Conservation (phyloP, 176 grass and related monocot genomes). For the Musa schizocarpa region DNA sequence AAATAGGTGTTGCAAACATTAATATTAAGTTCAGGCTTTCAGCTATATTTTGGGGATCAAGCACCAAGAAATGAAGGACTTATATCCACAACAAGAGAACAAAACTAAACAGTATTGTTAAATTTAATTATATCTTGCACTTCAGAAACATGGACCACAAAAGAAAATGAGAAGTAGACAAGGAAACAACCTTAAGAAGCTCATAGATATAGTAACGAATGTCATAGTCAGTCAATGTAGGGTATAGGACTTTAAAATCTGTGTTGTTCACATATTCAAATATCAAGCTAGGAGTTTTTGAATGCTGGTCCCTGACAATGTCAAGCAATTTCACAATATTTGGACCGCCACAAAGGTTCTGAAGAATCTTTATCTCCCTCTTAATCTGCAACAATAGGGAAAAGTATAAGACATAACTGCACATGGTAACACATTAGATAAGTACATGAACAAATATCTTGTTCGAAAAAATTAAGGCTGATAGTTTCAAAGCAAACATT, state of each 20-base stretch:
- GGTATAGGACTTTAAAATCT: slow-evolving; percentile 93
- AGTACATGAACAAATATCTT: not conserved
- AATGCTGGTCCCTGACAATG: slow-evolving; percentile 93
- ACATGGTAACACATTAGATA: not conserved
- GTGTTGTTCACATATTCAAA: slow-evolving; percentile 99
- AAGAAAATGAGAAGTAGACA: not conserved
- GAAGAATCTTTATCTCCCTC: slow-evolving; percentile 99
- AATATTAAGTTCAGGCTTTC: not conserved
- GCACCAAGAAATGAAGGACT: too few species aligned
- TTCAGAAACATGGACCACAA: not conserved
- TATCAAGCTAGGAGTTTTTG: slow-evolving; percentile 89
- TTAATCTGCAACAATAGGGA: slow-evolving; percentile 64
- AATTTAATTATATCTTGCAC: not conserved
- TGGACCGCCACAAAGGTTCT: slow-evolving; percentile 92
- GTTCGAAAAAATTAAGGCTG: not conserved
- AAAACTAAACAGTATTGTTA: not conserved
- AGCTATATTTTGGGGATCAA: too few species aligned
- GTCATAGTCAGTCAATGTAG: slow-evolving; percentile 93
- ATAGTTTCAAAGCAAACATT: too few species aligned
- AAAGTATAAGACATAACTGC: not conserved
- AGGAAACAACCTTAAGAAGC: slow-evolving; percentile 80
- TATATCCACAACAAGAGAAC: too few species aligned
- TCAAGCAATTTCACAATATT: slow-evolving; percentile 89
- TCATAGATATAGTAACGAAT: slow-evolving; percentile 95
- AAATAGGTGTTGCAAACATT: not conserved